Percentiles rank a stretch among this genome's conserved stretches.
These are phyloP conservation scores for Nicotiana undulata DNA, from an alignment of 257 asterid genomes.

Conservation along the genomic window DNA sequence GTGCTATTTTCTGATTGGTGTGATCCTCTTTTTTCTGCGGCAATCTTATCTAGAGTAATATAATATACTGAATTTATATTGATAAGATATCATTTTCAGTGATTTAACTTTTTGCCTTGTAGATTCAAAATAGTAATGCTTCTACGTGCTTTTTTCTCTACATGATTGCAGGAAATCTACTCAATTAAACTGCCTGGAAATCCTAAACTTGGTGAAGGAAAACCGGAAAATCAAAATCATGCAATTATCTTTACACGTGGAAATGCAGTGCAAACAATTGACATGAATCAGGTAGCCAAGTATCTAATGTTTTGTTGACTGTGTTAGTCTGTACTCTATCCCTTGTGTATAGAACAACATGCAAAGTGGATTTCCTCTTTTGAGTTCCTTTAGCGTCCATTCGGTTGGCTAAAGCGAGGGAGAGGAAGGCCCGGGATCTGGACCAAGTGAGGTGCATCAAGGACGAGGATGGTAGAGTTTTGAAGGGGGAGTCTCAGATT, in stretches of 20 bases:
- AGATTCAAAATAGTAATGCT: not conserved
- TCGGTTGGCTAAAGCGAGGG: too few relatives aligned
- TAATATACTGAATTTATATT: not conserved
- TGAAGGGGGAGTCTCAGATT: too few relatives aligned
- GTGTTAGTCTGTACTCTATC: not conserved
- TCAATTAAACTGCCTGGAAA: slow-evolving; percentile 92
- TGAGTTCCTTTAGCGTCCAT: not conserved
- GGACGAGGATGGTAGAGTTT: too few relatives aligned
- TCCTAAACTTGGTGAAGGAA: slow-evolving; percentile 99
- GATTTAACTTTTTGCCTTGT: not conserved
- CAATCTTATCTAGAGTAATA: not conserved
- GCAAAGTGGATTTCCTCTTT: not conserved
- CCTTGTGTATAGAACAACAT: not conserved
- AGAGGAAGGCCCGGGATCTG: too few relatives aligned
- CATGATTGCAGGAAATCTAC: slow-evolving; percentile 70
- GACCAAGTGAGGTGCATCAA: too few relatives aligned
- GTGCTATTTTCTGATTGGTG: not conserved
- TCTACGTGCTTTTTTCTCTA: not conserved
- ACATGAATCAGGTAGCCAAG: slow-evolving; percentile 90
- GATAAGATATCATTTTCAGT: not conserved
- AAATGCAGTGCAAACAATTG: slow-evolving; percentile 94
- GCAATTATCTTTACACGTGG: slow-evolving; percentile 95
- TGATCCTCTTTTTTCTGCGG: not conserved
- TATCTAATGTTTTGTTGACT: not conserved
- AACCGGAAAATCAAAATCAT: slow-evolving; percentile 99